Base-by-base conservation (phyloP, 2,329 filamentous ascomycete species). In the Penicillium sp. region DNA sequence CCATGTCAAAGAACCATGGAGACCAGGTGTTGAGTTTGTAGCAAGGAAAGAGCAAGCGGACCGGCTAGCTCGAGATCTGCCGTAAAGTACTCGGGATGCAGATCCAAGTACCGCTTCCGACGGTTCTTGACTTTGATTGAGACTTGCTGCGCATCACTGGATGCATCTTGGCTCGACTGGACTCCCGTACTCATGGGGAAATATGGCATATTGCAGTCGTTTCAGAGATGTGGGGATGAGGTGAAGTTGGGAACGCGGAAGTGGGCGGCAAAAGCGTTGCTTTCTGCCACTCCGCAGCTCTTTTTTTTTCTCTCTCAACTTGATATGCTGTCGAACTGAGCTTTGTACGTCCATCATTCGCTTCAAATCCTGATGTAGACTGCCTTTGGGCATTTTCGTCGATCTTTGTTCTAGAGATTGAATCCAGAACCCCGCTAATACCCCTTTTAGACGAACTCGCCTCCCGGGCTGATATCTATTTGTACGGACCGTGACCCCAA, bases 91-190 rank as follows among this genome's bases (percentile, higher is more conserved):
- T 86, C 84, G 2, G 89, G 88, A 72, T 94, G 86, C 4, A 85
- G 81, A 63, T 89, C 85, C 26, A 96, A 83, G 73, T 92, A 96
- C 70, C 89, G 88, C 67, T 91, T 89, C 15, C 92, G 86, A 55
- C 92, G 85, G 77, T 96, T 96, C 78, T 91, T 92, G 28, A 86
- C 79, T 37, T 83, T 81, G 54, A 92, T 73, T 45, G 69, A 64
- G 22, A 73, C 71, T 37, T 69, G 66, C 53, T 81, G 80, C 58
- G 60, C 53, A 19, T 64, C 59, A 45, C 22, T 47, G 24, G 62
- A 56, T 15, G 53, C 30, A 42, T 65, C 62, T 61, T 67, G 56
- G 45, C 24, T 68, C 50, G 22, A 45, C 9, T 68, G 37, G 26
- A 72, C 56, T 7, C 72, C 74, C 12, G 73, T 70, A 55, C 73